These are phyloP conservation scores for Polymyxa betae DNA, from an alignment of 208 protist genomes.

Conservation along the genomic window DNA sequence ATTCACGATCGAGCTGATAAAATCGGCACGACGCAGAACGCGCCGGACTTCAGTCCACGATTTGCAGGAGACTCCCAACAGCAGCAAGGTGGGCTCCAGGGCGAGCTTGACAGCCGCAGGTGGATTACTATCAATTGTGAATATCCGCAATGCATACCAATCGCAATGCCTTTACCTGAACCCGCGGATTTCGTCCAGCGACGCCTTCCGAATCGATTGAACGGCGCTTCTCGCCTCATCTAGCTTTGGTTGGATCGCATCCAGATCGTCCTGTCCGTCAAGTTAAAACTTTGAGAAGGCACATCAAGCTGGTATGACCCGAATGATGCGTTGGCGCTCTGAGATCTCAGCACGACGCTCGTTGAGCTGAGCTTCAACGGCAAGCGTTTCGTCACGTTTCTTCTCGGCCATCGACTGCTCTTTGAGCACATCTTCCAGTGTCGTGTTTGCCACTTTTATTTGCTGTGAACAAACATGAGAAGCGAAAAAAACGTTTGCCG, in stretches of 20 bases:
- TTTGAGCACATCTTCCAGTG: neutral
- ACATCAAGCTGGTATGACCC: too few relatives aligned
- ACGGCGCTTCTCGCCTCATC: constrained; percentile 83
- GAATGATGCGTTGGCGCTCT: neutral
- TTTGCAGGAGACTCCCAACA: constrained; percentile 69
- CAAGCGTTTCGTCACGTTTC: neutral
- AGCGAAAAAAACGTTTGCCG: neutral
- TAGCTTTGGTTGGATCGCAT: constrained; percentile 90
- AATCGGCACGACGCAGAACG: constrained; percentile 87
- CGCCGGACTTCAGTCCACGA: constrained; percentile 91
- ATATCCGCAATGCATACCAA: neutral
- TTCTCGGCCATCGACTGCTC: neutral
- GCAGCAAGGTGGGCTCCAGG: constrained; percentile 70
- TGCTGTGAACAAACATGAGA: neutral
- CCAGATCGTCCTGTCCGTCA: constrained; percentile 90
- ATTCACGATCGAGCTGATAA: constrained; percentile 83
- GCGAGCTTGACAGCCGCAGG: constrained; percentile 89
- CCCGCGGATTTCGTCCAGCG: constrained; percentile 94
- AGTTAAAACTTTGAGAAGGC: too few relatives aligned
- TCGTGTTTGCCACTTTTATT: neutral
- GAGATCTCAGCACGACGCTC: neutral
- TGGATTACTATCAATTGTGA: constrained; percentile 76
- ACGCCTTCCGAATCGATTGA: constrained; percentile 86
- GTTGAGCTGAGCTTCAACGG: neutral
- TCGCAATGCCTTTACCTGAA: constrained; percentile 73